Percentiles rank a stretch among this genome's conserved stretches.
phyloP scores from a whole-genome alignment of 1,284 basidiomycete species.

The Ganoderma sp. region DNA sequence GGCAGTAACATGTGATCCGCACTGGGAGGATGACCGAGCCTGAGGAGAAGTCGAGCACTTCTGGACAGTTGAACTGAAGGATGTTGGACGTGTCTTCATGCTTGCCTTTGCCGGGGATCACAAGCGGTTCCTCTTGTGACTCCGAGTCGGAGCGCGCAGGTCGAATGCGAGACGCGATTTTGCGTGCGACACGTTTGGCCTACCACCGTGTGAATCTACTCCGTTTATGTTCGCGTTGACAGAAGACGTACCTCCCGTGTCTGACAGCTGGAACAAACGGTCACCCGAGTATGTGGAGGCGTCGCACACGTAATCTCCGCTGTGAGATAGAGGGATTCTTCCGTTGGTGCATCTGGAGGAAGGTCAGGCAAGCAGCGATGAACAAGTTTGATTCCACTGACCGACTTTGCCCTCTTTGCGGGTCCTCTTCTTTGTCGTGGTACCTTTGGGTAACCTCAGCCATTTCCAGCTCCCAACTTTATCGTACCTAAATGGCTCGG shows the following conservation, averaged over 20 bases:
- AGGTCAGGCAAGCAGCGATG: slow-evolving; percentile 29
- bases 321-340: slow-evolving; percentile 74
- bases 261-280: slow-evolving; percentile 86
- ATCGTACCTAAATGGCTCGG: slow-evolving; percentile 67
- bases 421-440: slow-evolving; percentile 81
- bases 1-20: slow-evolving; percentile 98
- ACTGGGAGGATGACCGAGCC: slow-evolving; percentile 92
- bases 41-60: slow-evolving; percentile 87
- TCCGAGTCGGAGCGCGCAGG: slow-evolving; percentile 82
- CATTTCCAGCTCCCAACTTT: slow-evolving; percentile 85
- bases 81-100: slow-evolving; percentile 83
- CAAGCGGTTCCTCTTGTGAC: slow-evolving; percentile 57
- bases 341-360: slow-evolving; percentile 66
- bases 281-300: slow-evolving; percentile 77
- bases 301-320: slow-evolving; percentile 76
- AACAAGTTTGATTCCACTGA: slow-evolving; percentile 40
- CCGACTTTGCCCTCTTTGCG: slow-evolving; percentile 88
- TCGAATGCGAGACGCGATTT: slow-evolving; percentile 79
- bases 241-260: slow-evolving; percentile 71
- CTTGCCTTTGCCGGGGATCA: slow-evolving; percentile 50
- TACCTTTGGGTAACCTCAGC: slow-evolving; percentile 77
- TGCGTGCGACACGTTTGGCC: slow-evolving; percentile 88
- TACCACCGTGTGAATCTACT: slow-evolving; percentile 40
- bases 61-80: slow-evolving; percentile 95
- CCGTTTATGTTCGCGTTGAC: slow-evolving; percentile 18